phyloP scores from a whole-genome alignment of 805 yeast genomes.

The Starmerella scarabaei region DNA sequence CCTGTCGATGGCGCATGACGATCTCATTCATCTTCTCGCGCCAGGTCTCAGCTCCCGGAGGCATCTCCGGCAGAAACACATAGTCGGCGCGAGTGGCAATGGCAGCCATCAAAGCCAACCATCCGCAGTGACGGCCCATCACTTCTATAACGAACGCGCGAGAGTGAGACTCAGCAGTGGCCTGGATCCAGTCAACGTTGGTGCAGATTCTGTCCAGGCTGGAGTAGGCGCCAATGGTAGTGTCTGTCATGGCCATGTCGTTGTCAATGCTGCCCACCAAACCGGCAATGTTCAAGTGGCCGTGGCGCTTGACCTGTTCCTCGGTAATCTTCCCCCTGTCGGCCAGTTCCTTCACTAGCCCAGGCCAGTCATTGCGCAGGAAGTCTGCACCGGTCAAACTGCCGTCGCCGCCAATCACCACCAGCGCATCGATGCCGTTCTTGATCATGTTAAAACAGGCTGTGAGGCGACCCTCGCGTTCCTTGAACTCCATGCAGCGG shows the following conservation, averaged over 20 bases:
- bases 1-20: slow-evolving; percentile 63
- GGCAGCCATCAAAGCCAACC: slow-evolving; percentile 97
- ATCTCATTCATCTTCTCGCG: slow-evolving; percentile 62
- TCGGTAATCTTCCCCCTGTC: slow-evolving; percentile 42
- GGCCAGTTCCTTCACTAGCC: slow-evolving; percentile 60
- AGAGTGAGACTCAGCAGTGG: slow-evolving; percentile 93
- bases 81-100: slow-evolving; percentile 93
- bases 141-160: slow-evolving; percentile 97
- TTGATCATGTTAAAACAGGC: slow-evolving; percentile 77
- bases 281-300: slow-evolving; percentile 76
- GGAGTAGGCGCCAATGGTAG: slow-evolving; percentile 92
- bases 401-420: slow-evolving; percentile 98
- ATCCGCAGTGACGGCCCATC: slow-evolving; percentile 99
- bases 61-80: slow-evolving; percentile 88
- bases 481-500: slow-evolving; percentile 72
- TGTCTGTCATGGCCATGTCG: slow-evolving; percentile 94
- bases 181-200: slow-evolving; percentile 91
- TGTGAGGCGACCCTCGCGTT: slow-evolving; percentile 67
- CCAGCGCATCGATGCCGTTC: slow-evolving; percentile 84
- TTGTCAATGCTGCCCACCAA: slow-evolving; percentile 95
- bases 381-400: slow-evolving; percentile 95
- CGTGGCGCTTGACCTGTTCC: slow-evolving; percentile 48
- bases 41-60: slow-evolving; percentile 67
- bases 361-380: slow-evolving; percentile 91
- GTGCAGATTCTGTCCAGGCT: slow-evolving; percentile 86